These are phyloP conservation scores for Ogataea paraovalis DNA, from an alignment of 805 yeast genomes.

Conservation along the genomic window DNA sequence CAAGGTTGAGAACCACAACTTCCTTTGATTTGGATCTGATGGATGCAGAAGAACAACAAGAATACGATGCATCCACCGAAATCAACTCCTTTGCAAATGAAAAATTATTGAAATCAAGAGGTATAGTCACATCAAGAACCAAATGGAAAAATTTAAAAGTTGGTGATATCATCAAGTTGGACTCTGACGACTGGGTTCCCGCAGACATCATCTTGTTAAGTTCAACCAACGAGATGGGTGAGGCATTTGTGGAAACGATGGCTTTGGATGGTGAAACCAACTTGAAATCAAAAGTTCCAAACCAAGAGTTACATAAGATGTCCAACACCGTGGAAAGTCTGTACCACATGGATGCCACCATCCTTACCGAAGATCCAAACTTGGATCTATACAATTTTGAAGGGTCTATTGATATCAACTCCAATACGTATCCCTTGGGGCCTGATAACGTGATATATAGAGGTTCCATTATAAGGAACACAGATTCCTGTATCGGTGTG, in stretches of 20 bases:
- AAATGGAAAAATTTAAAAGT: constrained; percentile 79
- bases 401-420: constrained; percentile 54
- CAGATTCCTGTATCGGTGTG: constrained; percentile 67
- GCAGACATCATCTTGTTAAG: constrained; percentile 80
- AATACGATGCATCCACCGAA: constrained; percentile 8
- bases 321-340: constrained; percentile 50
- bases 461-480: constrained; percentile 87
- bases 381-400: constrained; percentile 87
- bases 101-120: constrained; percentile 13
- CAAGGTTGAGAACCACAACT: constrained; percentile 24
- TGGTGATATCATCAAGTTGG: constrained; percentile 76
- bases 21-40: background rate
- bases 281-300: constrained; percentile 70
- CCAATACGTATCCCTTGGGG: constrained; percentile 55
- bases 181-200: constrained; percentile 88
- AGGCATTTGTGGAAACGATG: constrained; percentile 86
- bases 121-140: constrained; percentile 19
- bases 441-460: constrained; percentile 84
- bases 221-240: constrained; percentile 59
- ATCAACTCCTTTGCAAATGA: constrained; percentile 25
- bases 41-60: constrained; percentile 14
- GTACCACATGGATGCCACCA: constrained; percentile 44
- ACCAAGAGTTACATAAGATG: constrained; percentile 52
- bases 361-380: constrained; percentile 88
- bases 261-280: constrained; percentile 98